Conservation (phyloP, 768 basidiomycete genomes). For the Tricholoma matsutake region DNA sequence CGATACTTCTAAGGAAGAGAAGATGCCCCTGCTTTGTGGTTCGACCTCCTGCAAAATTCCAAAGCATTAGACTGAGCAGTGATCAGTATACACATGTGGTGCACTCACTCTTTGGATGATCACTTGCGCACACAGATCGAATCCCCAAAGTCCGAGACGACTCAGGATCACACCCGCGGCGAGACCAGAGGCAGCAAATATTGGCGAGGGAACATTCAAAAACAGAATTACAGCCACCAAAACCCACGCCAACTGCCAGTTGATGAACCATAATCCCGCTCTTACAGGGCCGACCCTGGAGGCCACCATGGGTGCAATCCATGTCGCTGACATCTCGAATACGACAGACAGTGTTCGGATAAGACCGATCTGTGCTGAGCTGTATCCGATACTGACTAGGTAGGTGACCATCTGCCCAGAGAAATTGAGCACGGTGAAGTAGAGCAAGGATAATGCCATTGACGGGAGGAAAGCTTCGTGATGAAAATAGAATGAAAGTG, state of each 20-base stretch:
- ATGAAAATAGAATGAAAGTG: conserved; percentile 17
- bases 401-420: conserved; percentile 27
- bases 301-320: conserved; percentile 24
- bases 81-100: not conserved
- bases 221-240: conserved; percentile 16
- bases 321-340: conserved; percentile 27
- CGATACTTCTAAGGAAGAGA: conserved; percentile 26
- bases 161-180: conserved; percentile 23
- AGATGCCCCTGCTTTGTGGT: conserved; percentile 17
- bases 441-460: conserved; percentile 22
- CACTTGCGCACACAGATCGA: conserved; percentile 25
- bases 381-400: conserved; percentile 22
- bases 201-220: conserved; percentile 7
- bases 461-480: conserved; percentile 23
- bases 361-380: conserved; percentile 18
- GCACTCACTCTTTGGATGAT: conserved; percentile 24
- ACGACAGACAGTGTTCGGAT: conserved; percentile 20
- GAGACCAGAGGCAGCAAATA: conserved; percentile 14
- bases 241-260: conserved; percentile 25
- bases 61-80: too few relatives aligned
- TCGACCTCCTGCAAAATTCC: conserved; percentile 16
- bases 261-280: conserved; percentile 28
- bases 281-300: conserved; percentile 21
- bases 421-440: conserved; percentile 29
- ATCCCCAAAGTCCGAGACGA: conserved; percentile 28